Evolutionary conservation across 2,329 filamentous ascomycete species (phyloP), one percentile per base, ranked within the genome.

Genomic region (Teratosphaeria viscida): DNA sequence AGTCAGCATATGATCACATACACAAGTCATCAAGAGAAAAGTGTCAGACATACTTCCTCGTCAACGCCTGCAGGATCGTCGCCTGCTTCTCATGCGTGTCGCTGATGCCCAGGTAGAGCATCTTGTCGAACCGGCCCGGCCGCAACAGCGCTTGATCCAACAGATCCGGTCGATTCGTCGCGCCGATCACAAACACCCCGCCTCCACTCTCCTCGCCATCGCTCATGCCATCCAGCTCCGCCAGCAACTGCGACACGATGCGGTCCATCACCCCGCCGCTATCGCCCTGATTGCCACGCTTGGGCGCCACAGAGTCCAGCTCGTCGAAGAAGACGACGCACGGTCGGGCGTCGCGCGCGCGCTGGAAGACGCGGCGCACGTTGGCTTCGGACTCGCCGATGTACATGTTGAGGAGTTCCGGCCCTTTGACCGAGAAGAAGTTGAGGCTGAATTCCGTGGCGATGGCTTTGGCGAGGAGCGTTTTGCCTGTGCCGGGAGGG

Each of bases 181-280:
- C 92, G 60, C 94, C 92, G 66, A 99, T 95, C 32, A 97, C 94
- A 72, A 97, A 97, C 5, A 97, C 92, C 23, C 92, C 91, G 11
- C 89, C 89, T 10, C 79, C 82, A 55, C 82, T 84, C 64, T 92
- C 90, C 61, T 91, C 90, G 16, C 90, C 92, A 65, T 92, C 88
- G 57, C 92, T 96, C 94, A 99, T 99, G 57, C 94, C 94, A 71
- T 99, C 94, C 26, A 99, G 80, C 75, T 99, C 94, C 0, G 94
- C 94, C 11, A 99, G 82, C 53, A 99, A 78, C 77, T 97, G 94
- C 61, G 88, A 94, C 57, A 99, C 92, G 65, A 97, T 97, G 59
- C 94, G 85, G 73, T 97, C 94, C 92, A 97, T 97, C 59, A 97
- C 94, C 70, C 94, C 94, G 60, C 94, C 92, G 64, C 90, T 96